Evolutionary conservation across 257 asterid genomes (phyloP).

Genomic region (Solanum ossicruentum): DNA sequence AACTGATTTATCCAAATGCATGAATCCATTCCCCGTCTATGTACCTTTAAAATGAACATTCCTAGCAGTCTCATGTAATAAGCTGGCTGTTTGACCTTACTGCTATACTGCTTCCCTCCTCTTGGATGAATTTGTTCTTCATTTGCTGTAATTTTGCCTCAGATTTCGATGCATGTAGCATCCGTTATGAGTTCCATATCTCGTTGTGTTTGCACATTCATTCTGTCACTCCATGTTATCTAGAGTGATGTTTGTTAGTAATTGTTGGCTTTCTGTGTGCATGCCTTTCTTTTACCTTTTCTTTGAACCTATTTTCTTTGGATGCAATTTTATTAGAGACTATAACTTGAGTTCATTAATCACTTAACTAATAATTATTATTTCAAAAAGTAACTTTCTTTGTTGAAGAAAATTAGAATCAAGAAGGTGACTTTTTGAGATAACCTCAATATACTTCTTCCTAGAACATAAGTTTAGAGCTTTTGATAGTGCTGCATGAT

Average conservation of each 20-base stretch:
- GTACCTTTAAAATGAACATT: neutral
- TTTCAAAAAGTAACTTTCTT: neutral
- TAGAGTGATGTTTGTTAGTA: neutral
- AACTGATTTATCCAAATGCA: conserved; percentile 15
- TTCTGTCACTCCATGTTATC: neutral
- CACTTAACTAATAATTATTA: neutral
- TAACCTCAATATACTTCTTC: no score
- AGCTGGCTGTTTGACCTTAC: neutral
- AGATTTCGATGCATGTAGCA: neutral
- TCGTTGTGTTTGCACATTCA: neutral
- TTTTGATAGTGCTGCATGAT: neutral
- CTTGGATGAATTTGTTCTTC: neutral
- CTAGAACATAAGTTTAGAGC: neutral
- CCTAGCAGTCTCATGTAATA: neutral
- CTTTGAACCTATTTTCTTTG: neutral
- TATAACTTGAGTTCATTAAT: neutral
- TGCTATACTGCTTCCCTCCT: neutral
- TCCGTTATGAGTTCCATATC: neutral
- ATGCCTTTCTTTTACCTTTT: neutral
- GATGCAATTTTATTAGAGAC: neutral
- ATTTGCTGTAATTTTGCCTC: neutral
- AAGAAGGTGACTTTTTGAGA: no score
- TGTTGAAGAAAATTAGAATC: neutral
- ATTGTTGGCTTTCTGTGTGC: neutral
- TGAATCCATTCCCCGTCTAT: neutral